phyloP scores from a whole-genome alignment of 2,329 filamentous ascomycete genomes.

The Ceratocystis eucalypticola region DNA sequence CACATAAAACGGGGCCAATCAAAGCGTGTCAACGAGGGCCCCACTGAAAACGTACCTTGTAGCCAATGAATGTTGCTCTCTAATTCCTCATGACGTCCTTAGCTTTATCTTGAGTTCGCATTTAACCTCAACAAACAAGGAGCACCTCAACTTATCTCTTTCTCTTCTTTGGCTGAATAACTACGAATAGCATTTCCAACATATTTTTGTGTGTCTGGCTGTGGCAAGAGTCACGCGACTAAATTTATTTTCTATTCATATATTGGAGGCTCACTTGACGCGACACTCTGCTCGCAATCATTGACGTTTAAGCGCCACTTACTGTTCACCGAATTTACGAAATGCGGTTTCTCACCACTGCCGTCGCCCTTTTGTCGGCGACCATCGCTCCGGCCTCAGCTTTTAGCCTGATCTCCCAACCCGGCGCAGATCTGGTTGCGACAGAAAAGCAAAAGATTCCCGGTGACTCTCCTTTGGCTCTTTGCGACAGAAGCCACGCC shows the following conservation, averaged over 20 bases:
- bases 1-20: not conserved
- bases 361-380: slow-evolving; percentile 35
- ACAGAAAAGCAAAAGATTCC: slow-evolving; percentile 50
- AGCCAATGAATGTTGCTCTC: not conserved
- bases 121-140: not conserved
- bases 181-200: not conserved
- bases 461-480: slow-evolving; percentile 72
- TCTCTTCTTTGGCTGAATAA: not conserved
- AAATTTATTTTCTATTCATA: not conserved
- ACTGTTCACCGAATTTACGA: not conserved
- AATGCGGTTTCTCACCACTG: slow-evolving; percentile 25
- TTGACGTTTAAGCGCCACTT: not conserved
- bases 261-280: not conserved
- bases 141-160: not conserved
- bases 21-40: not conserved
- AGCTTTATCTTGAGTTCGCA: not conserved
- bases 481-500: slow-evolving; percentile 54
- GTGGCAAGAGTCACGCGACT: not conserved
- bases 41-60: not conserved
- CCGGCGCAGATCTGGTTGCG: slow-evolving; percentile 11
- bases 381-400: slow-evolving; percentile 34
- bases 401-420: slow-evolving; percentile 30
- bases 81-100: slow-evolving; percentile 4
- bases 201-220: not conserved
- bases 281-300: not conserved